Evolutionary conservation across 148 eudicot genomes (phyloP).

Genomic region (Camellia granthamiana): DNA sequence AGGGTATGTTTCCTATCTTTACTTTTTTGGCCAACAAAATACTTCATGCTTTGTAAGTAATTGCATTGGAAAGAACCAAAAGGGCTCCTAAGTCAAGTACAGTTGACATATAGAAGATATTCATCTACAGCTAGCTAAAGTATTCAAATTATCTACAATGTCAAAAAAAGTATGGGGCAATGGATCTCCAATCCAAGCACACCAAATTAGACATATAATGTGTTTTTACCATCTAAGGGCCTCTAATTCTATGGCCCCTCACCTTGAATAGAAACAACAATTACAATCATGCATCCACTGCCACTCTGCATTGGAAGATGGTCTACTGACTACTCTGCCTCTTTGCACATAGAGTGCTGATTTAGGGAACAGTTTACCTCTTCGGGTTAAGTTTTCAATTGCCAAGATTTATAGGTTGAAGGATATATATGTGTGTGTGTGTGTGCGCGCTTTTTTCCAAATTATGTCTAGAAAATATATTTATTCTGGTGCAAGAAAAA

Average conservation of each 20-base stretch:
- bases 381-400: background rate
- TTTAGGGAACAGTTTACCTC: background rate
- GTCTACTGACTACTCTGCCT: no score
- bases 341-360: background rate
- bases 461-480: background rate
- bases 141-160: background rate
- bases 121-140: background rate
- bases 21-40: constrained; percentile 3
- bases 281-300: background rate
- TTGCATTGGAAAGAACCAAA: background rate
- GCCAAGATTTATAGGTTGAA: background rate
- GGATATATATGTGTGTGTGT: background rate
- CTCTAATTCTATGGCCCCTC: background rate
- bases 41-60: background rate
- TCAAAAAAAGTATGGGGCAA: background rate
- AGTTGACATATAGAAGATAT: background rate
- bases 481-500: background rate
- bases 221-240: background rate
- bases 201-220: background rate
- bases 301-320: background rate
- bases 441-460: background rate
- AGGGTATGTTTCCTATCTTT: constrained; percentile 53
- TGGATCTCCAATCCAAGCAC: background rate
- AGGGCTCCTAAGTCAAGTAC: background rate
- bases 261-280: background rate